A percentile compares a stretch with the other conserved stretches of the same genome.
phyloP scores from a whole-genome alignment of 2,329 filamentous ascomycete genomes.

The Westerdykella aurantiaca region DNA sequence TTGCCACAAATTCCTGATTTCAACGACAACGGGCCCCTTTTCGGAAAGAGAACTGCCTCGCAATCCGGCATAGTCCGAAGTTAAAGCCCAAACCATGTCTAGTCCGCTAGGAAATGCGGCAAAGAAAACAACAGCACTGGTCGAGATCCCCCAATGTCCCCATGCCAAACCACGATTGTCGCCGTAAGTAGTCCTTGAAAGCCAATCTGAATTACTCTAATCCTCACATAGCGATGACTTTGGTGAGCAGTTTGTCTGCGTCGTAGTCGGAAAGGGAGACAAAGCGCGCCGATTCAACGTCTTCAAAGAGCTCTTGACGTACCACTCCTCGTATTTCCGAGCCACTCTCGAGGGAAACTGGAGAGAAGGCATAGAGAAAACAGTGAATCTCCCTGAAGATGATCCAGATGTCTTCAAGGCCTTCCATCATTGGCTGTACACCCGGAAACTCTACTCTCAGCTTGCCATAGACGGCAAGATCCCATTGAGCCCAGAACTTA shows the following conservation, averaged over 20 bases:
- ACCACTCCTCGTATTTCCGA: constrained; percentile 14
- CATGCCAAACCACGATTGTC: background rate
- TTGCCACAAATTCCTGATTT: too few species aligned
- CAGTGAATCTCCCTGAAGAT: constrained; percentile 18
- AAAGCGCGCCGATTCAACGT: constrained; percentile 2
- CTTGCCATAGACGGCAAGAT: background rate
- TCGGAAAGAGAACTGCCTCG: too few species aligned
- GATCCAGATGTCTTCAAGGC: constrained; percentile 15
- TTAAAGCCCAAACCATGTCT: too few species aligned
- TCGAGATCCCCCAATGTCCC: background rate
- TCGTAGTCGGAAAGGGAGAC: constrained; percentile 3
- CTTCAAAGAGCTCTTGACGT: constrained; percentile 7
- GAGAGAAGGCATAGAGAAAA: constrained; percentile 8
- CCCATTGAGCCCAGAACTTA: background rate
- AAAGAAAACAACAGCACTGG: background rate
- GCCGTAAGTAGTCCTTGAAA: background rate
- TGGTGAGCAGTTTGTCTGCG: background rate
- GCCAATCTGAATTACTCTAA: background rate
- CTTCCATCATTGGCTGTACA: constrained; percentile 23
- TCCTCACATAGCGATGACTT: background rate
- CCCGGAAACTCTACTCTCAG: constrained; percentile 4
- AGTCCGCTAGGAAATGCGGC: too few species aligned
- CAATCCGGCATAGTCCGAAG: too few species aligned
- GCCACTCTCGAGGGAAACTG: constrained; percentile 6
- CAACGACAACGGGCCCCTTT: too few species aligned